Base-by-base conservation (phyloP, 225 moss, liverwort and hornwort species). In the Bryoerythrophyllum caledonicum region DNA sequence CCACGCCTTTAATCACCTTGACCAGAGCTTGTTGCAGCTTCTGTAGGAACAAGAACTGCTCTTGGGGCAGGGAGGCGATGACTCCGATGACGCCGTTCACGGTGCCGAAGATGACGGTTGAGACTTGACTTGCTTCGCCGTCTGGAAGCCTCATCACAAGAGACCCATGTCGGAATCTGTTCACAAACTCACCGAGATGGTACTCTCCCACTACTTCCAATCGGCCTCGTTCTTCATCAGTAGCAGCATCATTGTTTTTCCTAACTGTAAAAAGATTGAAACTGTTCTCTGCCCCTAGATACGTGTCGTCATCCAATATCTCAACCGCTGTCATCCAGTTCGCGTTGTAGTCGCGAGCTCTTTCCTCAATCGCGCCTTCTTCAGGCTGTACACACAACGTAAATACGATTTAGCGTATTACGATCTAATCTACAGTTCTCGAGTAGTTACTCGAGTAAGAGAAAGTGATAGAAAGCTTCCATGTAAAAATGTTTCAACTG, bases 311-410 rank as follows among this genome's bases (percentile, higher is more conserved):
- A 19, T 93, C 93, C 77, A 93, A 63, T 41, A 93, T 91, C 69
- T 93, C 91, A 73, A 91, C 89, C 28, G 93, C 91, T 34, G 93
- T 93, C 93, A 93, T 91, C 93, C 93, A 93, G 65, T 93, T 93
- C 27, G 93, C 93, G 64, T 93, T 93, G 65, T 89, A 91, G 76
- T 93, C 93, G 15, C 93, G 89, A 38, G 93, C 93, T 71, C 93
- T 86, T 78, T 93, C 93, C 75, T 93, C 93, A 46, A 93, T 93
- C 20, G 93, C 93, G 70, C 93, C 93, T 74, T 93, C 93, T 76
- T 93, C 93, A 73, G 93, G 93, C 93, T 93, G 87, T 65, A 60
- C 43, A 40, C n/a, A 68, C 23, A 49, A 24, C 57, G 12, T 26
- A n/a, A 28, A 41, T 6, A 70, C 12, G 54, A 21, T 16, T 16